phyloP scores from a whole-genome alignment of 495 filamentous ascomycete species.

The Aspergillus biplanus region DNA sequence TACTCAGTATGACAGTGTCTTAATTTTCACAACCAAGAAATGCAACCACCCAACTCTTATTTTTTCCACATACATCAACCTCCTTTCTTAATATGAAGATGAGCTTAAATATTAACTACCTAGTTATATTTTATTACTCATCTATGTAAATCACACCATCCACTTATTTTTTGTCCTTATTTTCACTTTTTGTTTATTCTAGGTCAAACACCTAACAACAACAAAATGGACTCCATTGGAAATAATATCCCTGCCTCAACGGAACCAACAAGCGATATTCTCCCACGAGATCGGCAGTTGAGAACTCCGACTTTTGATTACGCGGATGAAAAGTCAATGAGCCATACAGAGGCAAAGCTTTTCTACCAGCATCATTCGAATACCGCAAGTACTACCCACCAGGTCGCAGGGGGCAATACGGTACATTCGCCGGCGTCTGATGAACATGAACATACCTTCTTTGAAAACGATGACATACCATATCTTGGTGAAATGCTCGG shows the following conservation, averaged over 20 bases:
- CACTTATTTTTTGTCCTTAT: no score
- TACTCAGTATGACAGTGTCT: no score
- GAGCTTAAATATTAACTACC: no score
- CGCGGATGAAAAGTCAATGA: conserved; percentile 87
- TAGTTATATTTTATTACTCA: not conserved
- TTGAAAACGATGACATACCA: not conserved
- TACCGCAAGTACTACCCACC: conserved; percentile 2
- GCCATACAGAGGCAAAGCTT: conserved; percentile 87
- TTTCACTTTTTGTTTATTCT: not conserved
- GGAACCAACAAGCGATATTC: conserved; percentile 54
- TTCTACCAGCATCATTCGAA: conserved; percentile 89
- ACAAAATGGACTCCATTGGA: conserved; percentile 29
- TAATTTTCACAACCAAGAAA: no score
- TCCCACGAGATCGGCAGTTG: conserved; percentile 73
- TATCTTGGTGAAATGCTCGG: conserved; percentile 18
- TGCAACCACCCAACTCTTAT: no score
- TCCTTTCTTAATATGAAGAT: no score
- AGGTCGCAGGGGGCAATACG: conserved; percentile 2
- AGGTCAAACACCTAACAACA: not conserved
- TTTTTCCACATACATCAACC: no score
- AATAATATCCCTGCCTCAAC: conserved; percentile 21
- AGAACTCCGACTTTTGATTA: conserved; percentile 86
- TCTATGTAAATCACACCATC: not conserved
- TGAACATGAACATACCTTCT: not conserved
- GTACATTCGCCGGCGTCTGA: conserved; percentile 7